Percentiles rank a stretch among this genome's conserved stretches.
Evolutionary conservation across 1,284 basidiomycete genomes (phyloP).

Genomic region (Puccinia coronata): DNA sequence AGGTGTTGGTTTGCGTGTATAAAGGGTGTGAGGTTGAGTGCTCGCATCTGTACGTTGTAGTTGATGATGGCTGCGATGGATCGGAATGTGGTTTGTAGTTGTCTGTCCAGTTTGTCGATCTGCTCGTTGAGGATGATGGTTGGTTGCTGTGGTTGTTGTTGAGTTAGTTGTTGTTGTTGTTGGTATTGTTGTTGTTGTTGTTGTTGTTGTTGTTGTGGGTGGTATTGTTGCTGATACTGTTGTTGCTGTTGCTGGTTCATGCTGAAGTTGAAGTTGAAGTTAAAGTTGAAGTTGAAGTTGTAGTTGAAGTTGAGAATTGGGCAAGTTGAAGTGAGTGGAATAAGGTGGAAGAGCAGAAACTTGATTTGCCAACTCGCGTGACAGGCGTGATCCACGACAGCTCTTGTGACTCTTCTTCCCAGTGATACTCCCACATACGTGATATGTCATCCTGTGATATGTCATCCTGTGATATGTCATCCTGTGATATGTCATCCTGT

Average conservation of each 20-base stretch:
- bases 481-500: too few relatives aligned
- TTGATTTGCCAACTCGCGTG: too few relatives aligned
- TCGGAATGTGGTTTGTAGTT: not conserved
- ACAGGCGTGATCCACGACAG: too few relatives aligned
- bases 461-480: too few relatives aligned
- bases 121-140: not conserved
- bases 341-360: too few relatives aligned
- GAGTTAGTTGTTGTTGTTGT: not conserved
- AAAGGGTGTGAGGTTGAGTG: constrained; percentile 9
- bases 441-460: too few relatives aligned
- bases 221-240: not conserved
- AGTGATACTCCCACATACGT: too few relatives aligned
- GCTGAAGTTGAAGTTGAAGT: too few relatives aligned
- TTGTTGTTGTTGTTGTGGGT: not conserved
- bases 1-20: not conserved
- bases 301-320: too few relatives aligned
- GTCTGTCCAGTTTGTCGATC: constrained; percentile 1
- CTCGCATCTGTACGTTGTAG: not conserved
- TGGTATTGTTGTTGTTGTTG: not conserved
- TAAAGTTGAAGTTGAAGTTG: too few relatives aligned
- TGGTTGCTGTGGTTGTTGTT: not conserved
- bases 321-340: too few relatives aligned
- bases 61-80: constrained; percentile 8
- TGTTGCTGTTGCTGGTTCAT: not conserved
- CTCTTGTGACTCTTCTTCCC: too few relatives aligned